Evolutionary conservation across 345 rosid species (phyloP).

Genomic region (Corchorus capsularis): DNA sequence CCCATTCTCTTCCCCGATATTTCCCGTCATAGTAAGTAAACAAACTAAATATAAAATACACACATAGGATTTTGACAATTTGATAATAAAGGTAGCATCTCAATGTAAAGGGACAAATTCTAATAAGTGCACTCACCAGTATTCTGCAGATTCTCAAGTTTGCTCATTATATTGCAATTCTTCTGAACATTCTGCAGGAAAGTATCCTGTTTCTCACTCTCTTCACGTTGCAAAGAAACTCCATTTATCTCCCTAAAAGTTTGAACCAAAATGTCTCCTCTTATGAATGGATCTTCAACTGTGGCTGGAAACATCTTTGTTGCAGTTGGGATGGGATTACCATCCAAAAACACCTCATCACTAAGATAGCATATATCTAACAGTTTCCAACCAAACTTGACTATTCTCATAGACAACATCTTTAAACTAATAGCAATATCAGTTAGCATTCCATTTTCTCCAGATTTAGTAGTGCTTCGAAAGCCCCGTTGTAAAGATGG

Average conservation of each 20-base stretch:
- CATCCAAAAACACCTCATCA: slow-evolving; percentile 48
- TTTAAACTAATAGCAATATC: slow-evolving; percentile 59
- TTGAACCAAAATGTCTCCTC: slow-evolving; percentile 85
- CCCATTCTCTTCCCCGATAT: not conserved
- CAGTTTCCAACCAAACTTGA: slow-evolving; percentile 74
- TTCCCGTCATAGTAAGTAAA: not conserved
- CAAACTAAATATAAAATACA: not conserved
- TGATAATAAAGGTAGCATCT: not conserved
- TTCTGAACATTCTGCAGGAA: slow-evolving; percentile 66
- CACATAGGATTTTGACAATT: not conserved
- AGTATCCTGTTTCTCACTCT: slow-evolving; percentile 42
- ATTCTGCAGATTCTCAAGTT: slow-evolving; percentile 64
- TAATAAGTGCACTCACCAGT: slow-evolving; percentile 45
- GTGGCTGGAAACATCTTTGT: slow-evolving; percentile 87
- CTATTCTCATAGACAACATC: slow-evolving; percentile 74
- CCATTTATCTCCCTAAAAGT: slow-evolving; percentile 76
- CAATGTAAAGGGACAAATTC: not conserved
- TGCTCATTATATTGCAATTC: slow-evolving; percentile 56
- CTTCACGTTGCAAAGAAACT: slow-evolving; percentile 50
- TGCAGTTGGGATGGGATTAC: slow-evolving; percentile 42
- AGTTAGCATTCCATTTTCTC: slow-evolving; percentile 46
- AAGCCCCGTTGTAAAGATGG: slow-evolving; percentile 76
- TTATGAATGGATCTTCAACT: slow-evolving; percentile 85
- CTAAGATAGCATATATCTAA: slow-evolving; percentile 72
- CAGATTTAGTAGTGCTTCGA: slow-evolving; percentile 43